phyloP scores from a whole-genome alignment of 768 basidiomycete species.

The Phaeotremella skinneri region DNA sequence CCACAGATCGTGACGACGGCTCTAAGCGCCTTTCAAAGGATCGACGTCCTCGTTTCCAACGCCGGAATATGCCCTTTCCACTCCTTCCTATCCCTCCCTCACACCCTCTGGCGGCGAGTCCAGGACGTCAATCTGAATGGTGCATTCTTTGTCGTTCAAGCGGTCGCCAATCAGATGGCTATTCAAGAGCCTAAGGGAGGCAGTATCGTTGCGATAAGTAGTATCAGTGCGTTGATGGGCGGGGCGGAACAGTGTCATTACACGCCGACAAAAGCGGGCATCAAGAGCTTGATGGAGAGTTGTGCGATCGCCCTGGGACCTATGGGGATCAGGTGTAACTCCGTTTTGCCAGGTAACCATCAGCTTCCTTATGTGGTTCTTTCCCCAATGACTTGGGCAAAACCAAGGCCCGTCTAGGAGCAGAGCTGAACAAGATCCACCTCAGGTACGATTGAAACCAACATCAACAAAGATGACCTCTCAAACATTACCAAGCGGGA shows the following conservation, averaged over 20 bases:
- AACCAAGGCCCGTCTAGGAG: not conserved
- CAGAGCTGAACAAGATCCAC: not conserved
- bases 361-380: not conserved
- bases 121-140: conserved; percentile 73
- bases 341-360: conserved; percentile 57
- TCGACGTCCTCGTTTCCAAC: conserved; percentile 62
- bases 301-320: conserved; percentile 75
- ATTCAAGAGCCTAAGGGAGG: conserved; percentile 59
- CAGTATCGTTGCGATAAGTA: conserved; percentile 70
- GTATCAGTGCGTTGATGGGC: conserved; percentile 75
- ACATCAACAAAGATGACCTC: conserved; percentile 75
- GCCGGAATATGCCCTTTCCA: conserved; percentile 75
- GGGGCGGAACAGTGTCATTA: conserved; percentile 76
- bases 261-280: conserved; percentile 75
- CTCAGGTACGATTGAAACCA: conserved; percentile 68
- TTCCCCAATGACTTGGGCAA: not conserved
- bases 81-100: conserved; percentile 69
- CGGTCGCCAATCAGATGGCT: conserved; percentile 73
- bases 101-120: conserved; percentile 63
- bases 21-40: conserved; percentile 62
- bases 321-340: conserved; percentile 64
- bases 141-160: conserved; percentile 62
- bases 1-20: conserved; percentile 63
- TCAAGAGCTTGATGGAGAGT: conserved; percentile 74
- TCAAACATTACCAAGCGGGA: conserved; percentile 61